Evolutionary conservation across 179 eudicot genomes (phyloP), one percentile per base, ranked within the genome.

Genomic region (Silene vulgaris): DNA sequence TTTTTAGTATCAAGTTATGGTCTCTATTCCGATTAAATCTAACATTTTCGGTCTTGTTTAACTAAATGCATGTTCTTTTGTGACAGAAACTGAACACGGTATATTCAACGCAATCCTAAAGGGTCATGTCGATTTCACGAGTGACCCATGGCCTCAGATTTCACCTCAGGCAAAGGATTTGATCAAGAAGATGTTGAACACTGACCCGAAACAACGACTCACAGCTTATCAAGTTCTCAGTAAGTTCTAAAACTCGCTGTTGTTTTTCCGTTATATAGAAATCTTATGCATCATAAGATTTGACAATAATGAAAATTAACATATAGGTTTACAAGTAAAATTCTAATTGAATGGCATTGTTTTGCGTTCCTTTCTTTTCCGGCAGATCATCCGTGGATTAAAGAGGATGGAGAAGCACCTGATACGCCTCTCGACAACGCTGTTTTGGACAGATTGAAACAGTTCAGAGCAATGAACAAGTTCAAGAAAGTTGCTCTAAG

Each of bases 341-440:
- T 62, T 21, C 16, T 68, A 68, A 37, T 12, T 3, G 12, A n/a
- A 65, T 37, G 20, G 45, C 8, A 2, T 35, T 45, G 37, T 26
- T 21, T 12, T 52, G 21, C 20, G 65, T 52, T 5, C 8, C 8
- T 0, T 5, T 30, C 7, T 61, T 54, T 21, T 5, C 59, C 4
- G 56, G 40, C 72, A 90, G 96, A 85, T 86, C 96, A 90, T 81
- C 92, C 96, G 17, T 89, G 96, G 96, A 90, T 90, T 72, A 90
- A 89, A 81, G 90, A 90, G 82, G 96, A 90, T 69, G 96, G 96
- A 71, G 91, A 89, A 82, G 92, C 92, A 57, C 92, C 96, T 2
- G 96, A 89, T 79, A 84, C 84, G 70, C 92, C 92, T 69, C 92
- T 90, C 71, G 96, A 90, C 82, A 89, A 86, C 72, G 92, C 92